These are phyloP conservation scores for Linum trigynum DNA, from an alignment of 345 rosid genomes.

Conservation along the genomic window DNA sequence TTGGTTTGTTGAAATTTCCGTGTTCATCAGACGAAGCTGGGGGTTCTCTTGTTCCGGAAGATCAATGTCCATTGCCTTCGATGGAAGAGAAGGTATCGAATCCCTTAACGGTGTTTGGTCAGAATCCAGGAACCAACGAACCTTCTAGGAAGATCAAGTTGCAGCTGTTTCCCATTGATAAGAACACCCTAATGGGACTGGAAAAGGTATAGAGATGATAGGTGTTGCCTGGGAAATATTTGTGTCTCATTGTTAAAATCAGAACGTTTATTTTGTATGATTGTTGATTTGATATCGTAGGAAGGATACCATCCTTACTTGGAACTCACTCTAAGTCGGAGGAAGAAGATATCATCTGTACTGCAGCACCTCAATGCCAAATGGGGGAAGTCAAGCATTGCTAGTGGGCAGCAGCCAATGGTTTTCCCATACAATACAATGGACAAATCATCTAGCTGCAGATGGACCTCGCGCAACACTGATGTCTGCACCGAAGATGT, in stretches of 20 bases:
- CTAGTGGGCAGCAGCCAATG: conserved; percentile 48
- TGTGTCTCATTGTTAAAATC: neutral
- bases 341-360: conserved; percentile 67
- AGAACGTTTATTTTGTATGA: conserved; percentile 2
- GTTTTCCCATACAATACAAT: conserved; percentile 43
- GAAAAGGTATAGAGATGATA: conserved; percentile 46
- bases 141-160: conserved; percentile 52
- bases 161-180: conserved; percentile 83
- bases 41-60: neutral
- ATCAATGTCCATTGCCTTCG: neutral
- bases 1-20: neutral
- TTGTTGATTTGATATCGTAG: conserved; percentile 21
- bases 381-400: conserved; percentile 63
- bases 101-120: conserved; percentile 14
- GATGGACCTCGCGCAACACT: conserved; percentile 47
- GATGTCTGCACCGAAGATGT: conserved; percentile 44
- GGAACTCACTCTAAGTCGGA: conserved; percentile 67
- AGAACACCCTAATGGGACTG: conserved; percentile 44
- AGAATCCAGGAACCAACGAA: conserved; percentile 19
- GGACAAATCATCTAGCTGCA: conserved; percentile 21
- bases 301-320: conserved; percentile 83
- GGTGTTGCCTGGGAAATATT: neutral
- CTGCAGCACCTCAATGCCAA: conserved; percentile 55
- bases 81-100: conserved; percentile 9
- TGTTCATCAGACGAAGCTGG: neutral